Evolutionary conservation across 148 eudicot species (phyloP), one percentile per base, ranked within the genome.

Genomic region (Fallopia convolvulus): DNA sequence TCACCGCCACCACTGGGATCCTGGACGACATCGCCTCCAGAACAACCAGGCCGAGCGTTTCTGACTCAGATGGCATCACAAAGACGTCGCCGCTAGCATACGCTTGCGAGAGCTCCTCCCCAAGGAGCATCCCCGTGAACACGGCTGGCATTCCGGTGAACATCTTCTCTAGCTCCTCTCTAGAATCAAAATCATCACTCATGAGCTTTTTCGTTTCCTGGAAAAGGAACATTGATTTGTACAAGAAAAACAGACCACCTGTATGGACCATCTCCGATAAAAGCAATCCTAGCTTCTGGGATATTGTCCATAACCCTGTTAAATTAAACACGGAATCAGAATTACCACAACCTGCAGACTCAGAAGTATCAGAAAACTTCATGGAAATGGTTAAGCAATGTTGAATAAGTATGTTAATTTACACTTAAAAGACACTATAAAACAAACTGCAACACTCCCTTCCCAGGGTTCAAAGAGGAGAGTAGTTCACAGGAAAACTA

Each of bases 1-100:
- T 92, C 33, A 91, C 91, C 77, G 91, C 92, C 70, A 95, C 94
- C 13, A 95, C 99, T 0, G 97, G 97, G 30, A 92, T 84, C 13
- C 99, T 97, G 0, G 94, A 92, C 63, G 97, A 92, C 99, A 95
- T 95, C 77, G 99, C 94, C 79, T 95, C 99, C 70, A 92, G 83
- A 1, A 95, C 99, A 0, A 95, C 97, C 4, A 86, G 89, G 13
- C 97, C 99, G 0, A 95, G 90, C 0, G 97, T 91, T 80, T 95
- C 99, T 3, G 99, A 95, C 84, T 95, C 99, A 2, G 97, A 95
- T 48, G 97, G 99, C 97, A 89, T 95, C 78, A 92, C 83, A 21
- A 95, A 95, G 72, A 92, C 84, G 77, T 95, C 99, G 3, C 94
- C 97, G 68, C 97, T 92, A 32, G 97, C 97, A 11, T 95, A 95